phyloP scores from a whole-genome alignment of 345 rosid genomes.

The Syzygium jambos region DNA sequence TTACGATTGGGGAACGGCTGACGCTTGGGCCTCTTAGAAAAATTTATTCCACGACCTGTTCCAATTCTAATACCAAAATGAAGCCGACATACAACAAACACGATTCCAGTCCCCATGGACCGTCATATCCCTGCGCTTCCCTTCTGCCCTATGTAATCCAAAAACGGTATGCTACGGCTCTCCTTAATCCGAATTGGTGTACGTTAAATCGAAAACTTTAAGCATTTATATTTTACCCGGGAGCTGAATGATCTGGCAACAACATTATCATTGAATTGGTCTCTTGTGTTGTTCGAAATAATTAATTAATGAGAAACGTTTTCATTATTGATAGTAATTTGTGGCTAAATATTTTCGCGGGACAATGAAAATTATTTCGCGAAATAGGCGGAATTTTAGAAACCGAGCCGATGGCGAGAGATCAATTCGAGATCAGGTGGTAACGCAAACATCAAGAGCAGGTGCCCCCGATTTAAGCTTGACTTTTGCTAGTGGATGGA shows the following conservation, averaged over 20 bases:
- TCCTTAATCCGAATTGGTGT: background rate
- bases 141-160: background rate
- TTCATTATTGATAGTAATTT: background rate
- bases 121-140: background rate
- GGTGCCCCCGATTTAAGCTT: background rate
- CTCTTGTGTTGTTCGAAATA: background rate
- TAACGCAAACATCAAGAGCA: background rate
- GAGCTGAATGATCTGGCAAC: background rate
- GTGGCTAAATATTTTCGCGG: no score
- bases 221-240: background rate
- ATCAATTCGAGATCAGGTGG: background rate
- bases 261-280: no score
- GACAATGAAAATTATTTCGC: no score
- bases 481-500: background rate
- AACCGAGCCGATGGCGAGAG: background rate
- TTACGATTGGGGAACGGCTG: background rate
- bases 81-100: background rate
- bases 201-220: background rate
- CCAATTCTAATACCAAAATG: background rate
- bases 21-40: background rate
- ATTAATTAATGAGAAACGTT: background rate
- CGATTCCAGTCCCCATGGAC: background rate
- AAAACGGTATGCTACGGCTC: background rate
- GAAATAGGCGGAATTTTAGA: background rate
- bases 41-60: background rate